Percentiles rank a stretch among this genome's conserved stretches.
Evolutionary conservation across 768 basidiomycete species (phyloP).

Genomic region (Tricholoma hemisulphureum): DNA sequence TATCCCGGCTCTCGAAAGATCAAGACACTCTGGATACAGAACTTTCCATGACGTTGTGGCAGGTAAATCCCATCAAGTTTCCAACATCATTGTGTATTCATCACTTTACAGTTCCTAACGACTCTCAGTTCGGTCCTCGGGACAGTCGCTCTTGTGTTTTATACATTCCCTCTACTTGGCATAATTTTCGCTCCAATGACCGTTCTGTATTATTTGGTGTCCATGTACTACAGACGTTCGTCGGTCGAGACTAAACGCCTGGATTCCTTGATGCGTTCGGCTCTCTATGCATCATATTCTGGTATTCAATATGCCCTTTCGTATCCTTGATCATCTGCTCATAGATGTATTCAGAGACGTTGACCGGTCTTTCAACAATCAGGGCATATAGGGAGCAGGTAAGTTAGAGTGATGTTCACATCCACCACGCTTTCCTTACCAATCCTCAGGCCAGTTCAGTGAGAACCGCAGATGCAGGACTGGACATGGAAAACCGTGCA

Average conservation of each 20-base stretch:
- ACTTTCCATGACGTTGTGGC: slow-evolving; percentile 45
- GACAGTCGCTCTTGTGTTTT: slow-evolving; percentile 59
- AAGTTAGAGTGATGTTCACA: slow-evolving; percentile 4
- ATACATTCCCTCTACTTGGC: slow-evolving; percentile 66
- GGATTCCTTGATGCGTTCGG: slow-evolving; percentile 60
- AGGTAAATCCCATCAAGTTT: slow-evolving; percentile 27
- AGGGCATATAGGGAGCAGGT: slow-evolving; percentile 59
- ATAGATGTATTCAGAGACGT: slow-evolving; percentile 40
- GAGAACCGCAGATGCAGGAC: slow-evolving; percentile 47
- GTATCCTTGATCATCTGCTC: no score
- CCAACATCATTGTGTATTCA: neutral
- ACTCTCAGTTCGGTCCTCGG: slow-evolving; percentile 49
- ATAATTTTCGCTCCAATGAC: slow-evolving; percentile 57
- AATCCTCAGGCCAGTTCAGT: slow-evolving; percentile 44
- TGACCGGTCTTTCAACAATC: slow-evolving; percentile 65
- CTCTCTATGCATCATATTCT: slow-evolving; percentile 55
- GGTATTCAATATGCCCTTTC: slow-evolving; percentile 33
- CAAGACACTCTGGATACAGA: slow-evolving; percentile 57
- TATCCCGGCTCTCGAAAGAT: slow-evolving; percentile 60
- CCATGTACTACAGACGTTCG: slow-evolving; percentile 55
- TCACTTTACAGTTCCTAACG: slow-evolving; percentile 33
- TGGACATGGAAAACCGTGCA: slow-evolving; percentile 61
- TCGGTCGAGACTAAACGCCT: slow-evolving; percentile 66
- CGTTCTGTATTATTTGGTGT: slow-evolving; percentile 51
- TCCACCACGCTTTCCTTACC: neutral